phyloP scores from a whole-genome alignment of 768 basidiomycete genomes.

The Lenzites betulinus region DNA sequence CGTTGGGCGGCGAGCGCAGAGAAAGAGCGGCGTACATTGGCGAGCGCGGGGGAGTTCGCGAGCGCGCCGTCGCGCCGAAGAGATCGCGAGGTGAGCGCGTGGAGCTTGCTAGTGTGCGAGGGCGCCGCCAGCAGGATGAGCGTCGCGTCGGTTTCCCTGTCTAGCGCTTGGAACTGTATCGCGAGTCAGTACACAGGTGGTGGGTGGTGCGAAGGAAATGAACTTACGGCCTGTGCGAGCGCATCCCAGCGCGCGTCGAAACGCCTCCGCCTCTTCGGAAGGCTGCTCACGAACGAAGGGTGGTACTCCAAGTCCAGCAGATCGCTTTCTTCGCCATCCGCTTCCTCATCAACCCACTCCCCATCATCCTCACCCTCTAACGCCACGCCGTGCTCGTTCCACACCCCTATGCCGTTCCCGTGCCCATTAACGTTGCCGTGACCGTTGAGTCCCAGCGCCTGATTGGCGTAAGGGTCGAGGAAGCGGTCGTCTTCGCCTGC shows the following conservation, averaged over 20 bases:
- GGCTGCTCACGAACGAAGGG: constrained; percentile 64
- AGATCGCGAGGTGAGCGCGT: constrained; percentile 65
- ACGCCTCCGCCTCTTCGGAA: constrained; percentile 65
- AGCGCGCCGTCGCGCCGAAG: constrained; percentile 59
- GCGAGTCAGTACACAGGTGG: constrained; percentile 3
- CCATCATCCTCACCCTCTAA: constrained; percentile 44
- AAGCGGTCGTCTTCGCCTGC: constrained; percentile 61
- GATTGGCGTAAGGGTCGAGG: constrained; percentile 24
- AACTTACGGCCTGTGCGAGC: constrained; percentile 66
- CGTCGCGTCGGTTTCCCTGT: constrained; percentile 80
- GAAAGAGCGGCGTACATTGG: constrained; percentile 58
- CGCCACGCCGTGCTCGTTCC: constrained; percentile 24
- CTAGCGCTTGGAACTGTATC: constrained; percentile 70
- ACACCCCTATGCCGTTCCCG: constrained; percentile 36
- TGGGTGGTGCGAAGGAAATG: not conserved
- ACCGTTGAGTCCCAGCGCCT: constrained; percentile 21
- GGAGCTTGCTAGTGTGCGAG: constrained; percentile 67
- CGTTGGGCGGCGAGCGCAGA: constrained; percentile 59
- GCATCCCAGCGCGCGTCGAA: constrained; percentile 81
- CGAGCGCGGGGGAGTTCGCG: constrained; percentile 49
- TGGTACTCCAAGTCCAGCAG: constrained; percentile 77
- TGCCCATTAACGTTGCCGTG: constrained; percentile 38
- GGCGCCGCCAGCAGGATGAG: constrained; percentile 75
- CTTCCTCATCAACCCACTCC: constrained; percentile 77
- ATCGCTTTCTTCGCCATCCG: constrained; percentile 65